phyloP scores from a whole-genome alignment of 306 rosid genomes.

The Astragalus membranaceus region DNA sequence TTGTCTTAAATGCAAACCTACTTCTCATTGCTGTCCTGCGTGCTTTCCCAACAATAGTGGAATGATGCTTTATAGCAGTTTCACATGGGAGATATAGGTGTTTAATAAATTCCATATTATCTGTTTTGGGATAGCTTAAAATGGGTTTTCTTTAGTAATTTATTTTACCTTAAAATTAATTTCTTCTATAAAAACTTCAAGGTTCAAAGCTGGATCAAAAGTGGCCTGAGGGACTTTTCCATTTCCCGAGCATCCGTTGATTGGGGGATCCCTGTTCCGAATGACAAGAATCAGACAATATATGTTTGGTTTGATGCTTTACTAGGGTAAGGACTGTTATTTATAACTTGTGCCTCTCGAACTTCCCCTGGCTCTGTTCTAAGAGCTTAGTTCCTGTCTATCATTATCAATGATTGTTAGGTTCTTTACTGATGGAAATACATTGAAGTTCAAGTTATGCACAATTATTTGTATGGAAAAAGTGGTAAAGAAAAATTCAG shows the following conservation, averaged over 20 bases:
- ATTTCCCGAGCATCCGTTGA: conserved; percentile 94
- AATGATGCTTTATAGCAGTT: background rate
- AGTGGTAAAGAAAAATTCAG: background rate
- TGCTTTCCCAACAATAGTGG: background rate
- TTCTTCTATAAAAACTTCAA: conserved; percentile 26
- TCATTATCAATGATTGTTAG: background rate
- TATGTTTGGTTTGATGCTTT: conserved; percentile 99
- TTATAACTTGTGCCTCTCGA: background rate
- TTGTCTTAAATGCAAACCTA: background rate
- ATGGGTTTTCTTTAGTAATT: background rate
- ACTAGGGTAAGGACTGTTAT: conserved; percentile 58
- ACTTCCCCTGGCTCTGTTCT: background rate
- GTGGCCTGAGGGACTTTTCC: conserved; percentile 88
- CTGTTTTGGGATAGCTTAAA: background rate
- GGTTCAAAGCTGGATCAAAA: conserved; percentile 95
- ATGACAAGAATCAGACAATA: conserved; percentile 79
- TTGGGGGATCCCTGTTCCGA: conserved; percentile 96
- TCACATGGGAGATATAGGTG: background rate
- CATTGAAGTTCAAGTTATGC: background rate
- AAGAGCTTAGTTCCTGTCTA: conserved; percentile 4
- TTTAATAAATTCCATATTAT: background rate
- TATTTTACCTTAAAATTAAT: conserved; percentile 13
- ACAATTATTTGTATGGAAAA: conserved; percentile 7
- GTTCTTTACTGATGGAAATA: conserved; percentile 2
- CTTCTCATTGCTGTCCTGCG: background rate